Evolutionary conservation across 2,329 filamentous ascomycete genomes (phyloP).

Genomic region (Epichloe glyceriae): DNA sequence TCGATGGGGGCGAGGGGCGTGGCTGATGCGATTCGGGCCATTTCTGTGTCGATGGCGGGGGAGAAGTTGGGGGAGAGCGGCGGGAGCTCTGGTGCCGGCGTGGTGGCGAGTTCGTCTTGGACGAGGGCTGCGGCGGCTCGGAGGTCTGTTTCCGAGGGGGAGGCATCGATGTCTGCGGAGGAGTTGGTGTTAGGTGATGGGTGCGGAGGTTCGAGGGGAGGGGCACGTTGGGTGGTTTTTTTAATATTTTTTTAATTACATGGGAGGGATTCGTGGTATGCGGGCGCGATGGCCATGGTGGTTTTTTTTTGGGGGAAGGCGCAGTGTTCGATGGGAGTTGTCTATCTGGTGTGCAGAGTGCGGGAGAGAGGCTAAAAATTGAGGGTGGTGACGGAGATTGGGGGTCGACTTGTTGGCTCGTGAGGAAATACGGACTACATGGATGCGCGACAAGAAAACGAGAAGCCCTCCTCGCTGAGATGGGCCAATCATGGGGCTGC

Average conservation of each 20-base stretch:
- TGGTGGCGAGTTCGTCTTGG: constrained; percentile 37
- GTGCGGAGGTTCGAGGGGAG: no score
- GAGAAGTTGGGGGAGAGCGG: not conserved
- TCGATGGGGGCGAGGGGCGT: constrained; percentile 47
- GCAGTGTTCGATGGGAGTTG: not conserved
- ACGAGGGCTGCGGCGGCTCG: constrained; percentile 58
- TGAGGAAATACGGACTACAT: no score
- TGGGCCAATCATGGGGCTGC: no score
- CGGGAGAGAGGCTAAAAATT: no score
- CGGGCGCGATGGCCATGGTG: constrained; percentile 18
- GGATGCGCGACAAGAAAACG: no score
- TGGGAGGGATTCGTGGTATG: constrained; percentile 64
- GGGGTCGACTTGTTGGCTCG: no score
- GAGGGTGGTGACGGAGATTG: no score
- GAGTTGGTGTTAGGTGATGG: no score
- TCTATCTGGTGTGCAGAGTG: no score
- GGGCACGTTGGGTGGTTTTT: not conserved
- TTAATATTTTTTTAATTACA: constrained; percentile 43
- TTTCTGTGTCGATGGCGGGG: not conserved
- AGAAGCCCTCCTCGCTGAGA: no score
- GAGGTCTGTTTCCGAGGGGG: constrained; percentile 51
- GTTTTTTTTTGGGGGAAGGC: not conserved
- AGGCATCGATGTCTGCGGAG: constrained; percentile 61
- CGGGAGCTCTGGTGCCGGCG: not conserved
- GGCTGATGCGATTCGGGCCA: constrained; percentile 39